These are phyloP conservation scores for Cyamopsis tetragonoloba DNA, from an alignment of 306 rosid species.

Conservation along the genomic window DNA sequence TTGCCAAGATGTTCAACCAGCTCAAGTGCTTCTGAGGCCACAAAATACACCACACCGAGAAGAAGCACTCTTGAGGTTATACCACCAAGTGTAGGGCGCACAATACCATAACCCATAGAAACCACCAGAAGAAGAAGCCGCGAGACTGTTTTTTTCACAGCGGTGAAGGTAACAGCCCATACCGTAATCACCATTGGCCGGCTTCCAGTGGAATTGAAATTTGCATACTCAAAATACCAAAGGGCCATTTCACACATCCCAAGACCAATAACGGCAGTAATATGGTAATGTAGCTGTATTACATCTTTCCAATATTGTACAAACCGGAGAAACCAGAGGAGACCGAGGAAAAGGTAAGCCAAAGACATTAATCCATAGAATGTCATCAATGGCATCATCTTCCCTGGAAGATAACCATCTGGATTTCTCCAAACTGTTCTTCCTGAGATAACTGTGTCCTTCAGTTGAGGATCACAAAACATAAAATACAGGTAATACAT, in stretches of 20 bases:
- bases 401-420: constrained; percentile 70
- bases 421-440: constrained; percentile 81
- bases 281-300: constrained; percentile 68
- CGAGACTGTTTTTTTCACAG: constrained; percentile 64
- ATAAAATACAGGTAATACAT: constrained; percentile 71
- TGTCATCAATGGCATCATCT: constrained; percentile 67
- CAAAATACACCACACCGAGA: constrained; percentile 58
- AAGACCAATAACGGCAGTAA: constrained; percentile 68
- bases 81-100: constrained; percentile 66
- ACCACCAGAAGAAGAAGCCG: constrained; percentile 71
- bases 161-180: constrained; percentile 65
- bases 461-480: constrained; percentile 77
- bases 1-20: constrained; percentile 76
- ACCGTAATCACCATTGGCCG: constrained; percentile 67
- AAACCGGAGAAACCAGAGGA: constrained; percentile 67
- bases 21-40: constrained; percentile 72
- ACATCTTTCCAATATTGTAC: constrained; percentile 61
- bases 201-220: constrained; percentile 67
- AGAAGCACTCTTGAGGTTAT: constrained; percentile 52
- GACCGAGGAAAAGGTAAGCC: constrained; percentile 63
- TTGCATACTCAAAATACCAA: constrained; percentile 73
- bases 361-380: constrained; percentile 69
- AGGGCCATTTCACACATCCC: constrained; percentile 84
- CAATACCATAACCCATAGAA: constrained; percentile 70
- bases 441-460: constrained; percentile 52